A percentile compares a stretch with the other conserved stretches of the same genome.
Evolutionary conservation across 2,329 filamentous ascomycete species (phyloP).

Genomic region (Diaporthe sp.): DNA sequence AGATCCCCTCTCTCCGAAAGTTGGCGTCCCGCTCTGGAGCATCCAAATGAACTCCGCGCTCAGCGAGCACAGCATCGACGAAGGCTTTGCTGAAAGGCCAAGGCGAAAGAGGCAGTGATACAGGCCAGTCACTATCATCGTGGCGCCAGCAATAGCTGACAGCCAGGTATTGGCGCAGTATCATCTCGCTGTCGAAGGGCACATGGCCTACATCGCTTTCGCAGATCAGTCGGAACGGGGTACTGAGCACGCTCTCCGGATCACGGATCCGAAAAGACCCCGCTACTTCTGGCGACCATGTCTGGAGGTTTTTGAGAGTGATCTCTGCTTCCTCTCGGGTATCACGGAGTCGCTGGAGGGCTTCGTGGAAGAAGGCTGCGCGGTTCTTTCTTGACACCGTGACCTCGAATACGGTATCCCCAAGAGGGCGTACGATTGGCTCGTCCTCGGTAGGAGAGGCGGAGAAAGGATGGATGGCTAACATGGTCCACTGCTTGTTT

Average conservation of each 20-base stretch:
- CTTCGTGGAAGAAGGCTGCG: constrained; percentile 2
- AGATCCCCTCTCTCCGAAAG: constrained; percentile 7
- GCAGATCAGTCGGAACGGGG: constrained; percentile 1
- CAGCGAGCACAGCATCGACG: constrained; percentile 1
- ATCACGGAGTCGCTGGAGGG: constrained; percentile 1
- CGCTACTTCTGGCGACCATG: not conserved
- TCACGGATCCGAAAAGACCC: not conserved
- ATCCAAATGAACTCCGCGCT: constrained; percentile 2
- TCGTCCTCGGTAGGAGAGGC: constrained; percentile 2
- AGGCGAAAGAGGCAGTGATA: not conserved
- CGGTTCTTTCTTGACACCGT: constrained; percentile 10
- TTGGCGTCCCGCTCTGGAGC: not conserved
- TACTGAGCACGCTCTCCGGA: constrained; percentile 7
- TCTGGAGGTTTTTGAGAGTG: not conserved
- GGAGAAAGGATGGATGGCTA: constrained; percentile 1
- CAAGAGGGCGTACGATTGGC: not conserved
- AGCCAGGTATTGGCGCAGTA: constrained; percentile 7
- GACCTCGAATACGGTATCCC: not conserved
- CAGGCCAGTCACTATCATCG: constrained; percentile 5
- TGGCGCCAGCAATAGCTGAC: constrained; percentile 5
- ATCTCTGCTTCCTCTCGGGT: constrained; percentile 10
- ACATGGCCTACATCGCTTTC: constrained; percentile 8
- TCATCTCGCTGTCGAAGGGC: constrained; percentile 1
- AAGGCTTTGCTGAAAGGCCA: constrained; percentile 11
- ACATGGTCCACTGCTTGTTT: not conserved